Evolutionary conservation across 179 eudicot genomes (phyloP).

Genomic region (Camellia oleifera): DNA sequence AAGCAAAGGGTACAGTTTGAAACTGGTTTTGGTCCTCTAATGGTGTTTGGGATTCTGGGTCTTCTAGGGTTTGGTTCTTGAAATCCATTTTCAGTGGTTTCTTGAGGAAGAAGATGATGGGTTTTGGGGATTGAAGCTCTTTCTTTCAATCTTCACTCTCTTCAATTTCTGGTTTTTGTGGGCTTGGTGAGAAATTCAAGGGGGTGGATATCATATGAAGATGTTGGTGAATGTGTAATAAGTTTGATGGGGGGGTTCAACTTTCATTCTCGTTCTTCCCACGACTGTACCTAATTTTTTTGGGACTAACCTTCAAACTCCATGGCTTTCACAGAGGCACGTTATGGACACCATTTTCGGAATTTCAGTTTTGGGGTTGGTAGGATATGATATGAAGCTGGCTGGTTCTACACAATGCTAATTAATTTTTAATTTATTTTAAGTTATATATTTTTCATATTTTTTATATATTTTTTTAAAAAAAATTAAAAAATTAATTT

Average conservation of each 20-base stretch:
- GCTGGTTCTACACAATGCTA: too few relatives aligned
- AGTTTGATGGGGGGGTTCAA: neutral
- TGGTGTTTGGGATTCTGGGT: conserved; percentile 25
- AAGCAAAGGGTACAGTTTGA: conserved; percentile 33
- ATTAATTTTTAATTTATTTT: too few relatives aligned
- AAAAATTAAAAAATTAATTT: too few relatives aligned
- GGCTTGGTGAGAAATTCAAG: neutral
- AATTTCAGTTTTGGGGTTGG: neutral
- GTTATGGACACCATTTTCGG: neutral
- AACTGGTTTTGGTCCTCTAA: conserved; percentile 20
- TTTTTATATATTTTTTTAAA: too few relatives aligned
- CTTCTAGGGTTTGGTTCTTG: conserved; percentile 9
- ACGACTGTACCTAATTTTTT: neutral
- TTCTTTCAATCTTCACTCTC: neutral
- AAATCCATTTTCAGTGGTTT: conserved; percentile 1
- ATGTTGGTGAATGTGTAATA: neutral
- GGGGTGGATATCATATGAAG: neutral
- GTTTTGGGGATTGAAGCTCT: neutral
- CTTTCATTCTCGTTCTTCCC: neutral
- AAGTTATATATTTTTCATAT: too few relatives aligned
- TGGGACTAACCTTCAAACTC: neutral
- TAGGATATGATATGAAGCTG: neutral
- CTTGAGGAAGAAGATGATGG: too few relatives aligned
- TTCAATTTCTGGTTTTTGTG: too few relatives aligned
- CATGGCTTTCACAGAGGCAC: neutral